Evolutionary conservation across 768 basidiomycete species (phyloP).

Genomic region (Collybiopsis luxurians): DNA sequence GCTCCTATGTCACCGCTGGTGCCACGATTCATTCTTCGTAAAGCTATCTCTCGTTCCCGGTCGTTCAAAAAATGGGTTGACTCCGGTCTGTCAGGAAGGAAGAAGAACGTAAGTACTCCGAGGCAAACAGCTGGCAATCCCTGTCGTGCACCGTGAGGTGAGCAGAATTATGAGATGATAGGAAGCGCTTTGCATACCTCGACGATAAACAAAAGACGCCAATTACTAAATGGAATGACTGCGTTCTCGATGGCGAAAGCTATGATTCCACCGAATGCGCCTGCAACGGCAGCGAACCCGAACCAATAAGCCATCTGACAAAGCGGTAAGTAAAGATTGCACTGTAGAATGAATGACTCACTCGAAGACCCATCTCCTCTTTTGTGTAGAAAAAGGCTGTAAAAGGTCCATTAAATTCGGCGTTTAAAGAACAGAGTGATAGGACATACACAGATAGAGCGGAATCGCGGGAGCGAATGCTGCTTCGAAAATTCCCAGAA

Average conservation of each 20-base stretch:
- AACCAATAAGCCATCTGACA: constrained; percentile 73
- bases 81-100: constrained; percentile 72
- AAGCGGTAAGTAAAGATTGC: not conserved
- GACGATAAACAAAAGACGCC: constrained; percentile 70
- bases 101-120: constrained; percentile 51
- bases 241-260: constrained; percentile 76
- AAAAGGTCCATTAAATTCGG: not conserved
- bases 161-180: not conserved
- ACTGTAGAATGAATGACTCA: constrained; percentile 21
- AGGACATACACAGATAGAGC: constrained; percentile 66
- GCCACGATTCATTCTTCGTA: constrained; percentile 66
- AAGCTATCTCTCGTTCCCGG: constrained; percentile 54
- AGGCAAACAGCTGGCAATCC: constrained; percentile 67
- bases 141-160: constrained; percentile 31
- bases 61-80: constrained; percentile 58
- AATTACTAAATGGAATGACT: constrained; percentile 44
- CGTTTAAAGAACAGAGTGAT: not conserved
- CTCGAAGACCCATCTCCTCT: constrained; percentile 67
- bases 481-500: constrained; percentile 76
- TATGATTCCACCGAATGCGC: constrained; percentile 82
- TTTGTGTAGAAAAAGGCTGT: constrained; percentile 78
- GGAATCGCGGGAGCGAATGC: constrained; percentile 78
- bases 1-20: constrained; percentile 65
- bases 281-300: constrained; percentile 80
- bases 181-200: constrained; percentile 43